Percentiles rank a stretch among this genome's conserved stretches.
phyloP scores from a whole-genome alignment of 2,329 filamentous ascomycete species.

The Neoascochyta sp. region DNA sequence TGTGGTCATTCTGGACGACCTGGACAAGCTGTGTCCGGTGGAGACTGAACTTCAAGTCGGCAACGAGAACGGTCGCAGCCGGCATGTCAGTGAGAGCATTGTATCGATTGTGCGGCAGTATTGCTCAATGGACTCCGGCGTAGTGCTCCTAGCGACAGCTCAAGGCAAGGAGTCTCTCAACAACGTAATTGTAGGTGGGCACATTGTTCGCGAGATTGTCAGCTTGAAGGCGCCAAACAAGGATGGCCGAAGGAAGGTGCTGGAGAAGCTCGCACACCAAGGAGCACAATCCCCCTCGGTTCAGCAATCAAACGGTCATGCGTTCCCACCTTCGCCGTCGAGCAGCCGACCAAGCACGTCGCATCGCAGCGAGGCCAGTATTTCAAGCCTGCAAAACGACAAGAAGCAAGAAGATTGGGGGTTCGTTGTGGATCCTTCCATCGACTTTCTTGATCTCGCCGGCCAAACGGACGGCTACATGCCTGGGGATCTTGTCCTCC shows the following conservation, averaged over 20 bases:
- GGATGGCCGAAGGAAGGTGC: conserved; percentile 75
- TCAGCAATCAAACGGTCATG: conserved; percentile 25
- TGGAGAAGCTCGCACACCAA: conserved; percentile 69
- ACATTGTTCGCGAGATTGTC: conserved; percentile 88
- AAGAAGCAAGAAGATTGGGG: conserved; percentile 45
- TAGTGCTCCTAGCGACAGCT: conserved; percentile 85
- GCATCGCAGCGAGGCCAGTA: conserved; percentile 44
- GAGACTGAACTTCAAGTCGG: conserved; percentile 94
- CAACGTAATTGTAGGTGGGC: conserved; percentile 82
- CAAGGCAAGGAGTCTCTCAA: conserved; percentile 92
- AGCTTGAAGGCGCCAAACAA: conserved; percentile 89
- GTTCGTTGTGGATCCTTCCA: conserved; percentile 68
- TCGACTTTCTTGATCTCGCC: conserved; percentile 90
- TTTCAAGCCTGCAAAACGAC: conserved; percentile 33
- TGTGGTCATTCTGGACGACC: conserved; percentile 83
- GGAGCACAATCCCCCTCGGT: conserved; percentile 27
- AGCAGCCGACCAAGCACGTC: conserved; percentile 46
- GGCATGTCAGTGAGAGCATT: conserved; percentile 86
- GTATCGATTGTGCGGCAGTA: conserved; percentile 80
- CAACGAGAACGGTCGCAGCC: conserved; percentile 87
- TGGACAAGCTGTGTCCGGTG: conserved; percentile 87
- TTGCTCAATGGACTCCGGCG: conserved; percentile 72
- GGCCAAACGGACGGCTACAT: conserved; percentile 97
- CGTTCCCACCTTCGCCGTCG: conserved; percentile 43
- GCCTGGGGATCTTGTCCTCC: conserved; percentile 84